phyloP scores from a whole-genome alignment of 768 basidiomycete genomes.

The Tricholoma bakamatsutake region DNA sequence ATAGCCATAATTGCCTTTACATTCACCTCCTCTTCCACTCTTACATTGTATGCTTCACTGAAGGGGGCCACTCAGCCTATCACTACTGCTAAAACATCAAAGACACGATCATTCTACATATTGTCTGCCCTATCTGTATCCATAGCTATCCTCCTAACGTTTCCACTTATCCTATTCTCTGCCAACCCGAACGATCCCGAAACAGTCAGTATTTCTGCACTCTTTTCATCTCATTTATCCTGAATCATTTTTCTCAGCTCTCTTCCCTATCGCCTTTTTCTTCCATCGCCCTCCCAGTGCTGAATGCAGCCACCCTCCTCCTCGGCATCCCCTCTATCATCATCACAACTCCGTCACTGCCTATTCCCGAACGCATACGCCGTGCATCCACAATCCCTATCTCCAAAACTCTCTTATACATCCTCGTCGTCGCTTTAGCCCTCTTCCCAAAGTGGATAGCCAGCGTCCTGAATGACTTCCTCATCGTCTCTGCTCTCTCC shows the following conservation, averaged over 20 bases:
- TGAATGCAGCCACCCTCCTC: constrained; percentile 48
- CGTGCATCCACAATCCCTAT: constrained; percentile 37
- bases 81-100: constrained; percentile 38
- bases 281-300: constrained; percentile 31
- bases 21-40: constrained; percentile 59
- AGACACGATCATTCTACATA: constrained; percentile 50
- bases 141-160: constrained; percentile 41
- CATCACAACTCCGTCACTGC: constrained; percentile 47
- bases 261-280: constrained; percentile 10
- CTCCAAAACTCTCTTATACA: constrained; percentile 37
- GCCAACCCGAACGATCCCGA: constrained; percentile 38
- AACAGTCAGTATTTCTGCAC: constrained; percentile 19
- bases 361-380: constrained; percentile 38
- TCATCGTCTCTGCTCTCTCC: constrained; percentile 44
- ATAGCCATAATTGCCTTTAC: constrained; percentile 57
- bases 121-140: constrained; percentile 47
- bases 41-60: constrained; percentile 60
- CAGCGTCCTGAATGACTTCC: constrained; percentile 38
- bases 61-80: constrained; percentile 35
- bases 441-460: constrained; percentile 36
- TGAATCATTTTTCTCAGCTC: constrained; percentile 5
- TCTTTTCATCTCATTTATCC: neutral
- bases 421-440: constrained; percentile 38
- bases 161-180: constrained; percentile 54
- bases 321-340: constrained; percentile 56